Evolutionary conservation across 352 stramenopile species (phyloP).

Genomic region (Pythium brachiatum): DNA sequence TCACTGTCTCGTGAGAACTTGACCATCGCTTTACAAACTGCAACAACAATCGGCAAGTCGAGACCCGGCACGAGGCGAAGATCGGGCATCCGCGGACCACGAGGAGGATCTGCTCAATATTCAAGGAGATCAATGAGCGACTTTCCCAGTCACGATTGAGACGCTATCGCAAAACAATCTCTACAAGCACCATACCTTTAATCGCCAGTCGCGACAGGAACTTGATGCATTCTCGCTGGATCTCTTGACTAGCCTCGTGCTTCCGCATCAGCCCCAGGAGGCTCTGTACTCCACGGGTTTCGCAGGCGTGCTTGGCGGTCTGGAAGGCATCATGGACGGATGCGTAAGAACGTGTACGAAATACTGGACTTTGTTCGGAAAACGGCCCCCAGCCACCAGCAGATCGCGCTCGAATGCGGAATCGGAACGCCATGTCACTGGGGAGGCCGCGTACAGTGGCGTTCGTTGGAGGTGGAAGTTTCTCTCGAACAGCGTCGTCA

Average conservation of each 20-base stretch:
- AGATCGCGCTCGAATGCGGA: constrained; percentile 54
- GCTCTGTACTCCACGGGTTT: constrained; percentile 18
- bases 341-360: constrained; percentile 40
- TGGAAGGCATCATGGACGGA: constrained; percentile 34
- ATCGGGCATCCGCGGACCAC: background rate
- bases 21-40: constrained; percentile 39
- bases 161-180: too few species aligned
- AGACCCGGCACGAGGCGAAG: constrained; percentile 19
- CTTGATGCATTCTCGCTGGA: constrained; percentile 43
- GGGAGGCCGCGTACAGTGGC: constrained; percentile 38
- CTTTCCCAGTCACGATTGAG: too few species aligned
- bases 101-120: background rate
- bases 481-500: constrained; percentile 41
- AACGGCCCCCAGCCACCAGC: constrained; percentile 67
- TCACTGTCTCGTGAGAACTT: constrained; percentile 47
- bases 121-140: too few species aligned
- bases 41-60: constrained; percentile 28
- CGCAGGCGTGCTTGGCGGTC: constrained; percentile 27
- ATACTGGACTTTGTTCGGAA: constrained; percentile 31
- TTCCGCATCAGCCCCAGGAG: constrained; percentile 46
- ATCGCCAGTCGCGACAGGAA: constrained; percentile 43
- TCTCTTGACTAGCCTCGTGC: constrained; percentile 27
- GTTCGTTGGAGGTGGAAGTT: constrained; percentile 24
- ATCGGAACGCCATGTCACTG: constrained; percentile 51
- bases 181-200: constrained; percentile 32